Conservation (phyloP, 768 basidiomycete genomes). For the Kwoniella dejecticola region DNA sequence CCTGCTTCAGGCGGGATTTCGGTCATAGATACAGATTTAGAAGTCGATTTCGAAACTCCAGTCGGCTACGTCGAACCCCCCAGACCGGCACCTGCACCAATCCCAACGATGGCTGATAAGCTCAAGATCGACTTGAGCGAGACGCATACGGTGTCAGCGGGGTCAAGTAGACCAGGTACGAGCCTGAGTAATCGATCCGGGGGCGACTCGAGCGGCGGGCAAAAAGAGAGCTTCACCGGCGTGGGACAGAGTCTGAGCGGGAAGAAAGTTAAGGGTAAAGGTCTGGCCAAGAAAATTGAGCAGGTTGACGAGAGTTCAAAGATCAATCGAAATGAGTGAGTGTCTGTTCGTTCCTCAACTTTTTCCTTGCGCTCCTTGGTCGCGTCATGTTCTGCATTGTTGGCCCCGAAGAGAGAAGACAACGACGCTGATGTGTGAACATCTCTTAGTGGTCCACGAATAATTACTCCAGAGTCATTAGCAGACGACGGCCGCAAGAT, state of each 20-base stretch:
- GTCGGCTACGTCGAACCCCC: conserved; percentile 86
- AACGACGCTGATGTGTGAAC: background rate
- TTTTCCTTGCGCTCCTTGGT: no score
- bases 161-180: conserved; percentile 78
- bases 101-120: conserved; percentile 92
- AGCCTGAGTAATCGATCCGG: conserved; percentile 13
- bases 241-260: conserved; percentile 88
- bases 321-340: conserved; percentile 88
- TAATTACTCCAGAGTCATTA: conserved; percentile 78
- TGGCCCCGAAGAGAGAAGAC: background rate
- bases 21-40: conserved; percentile 92
- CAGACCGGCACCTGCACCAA: conserved; percentile 75
- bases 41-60: conserved; percentile 94
- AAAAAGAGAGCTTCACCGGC: conserved; percentile 86
- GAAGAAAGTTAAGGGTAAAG: conserved; percentile 92
- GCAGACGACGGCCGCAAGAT: conserved; percentile 71
- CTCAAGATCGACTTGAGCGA: conserved; percentile 76
- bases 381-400: no score
- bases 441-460: conserved; percentile 70
- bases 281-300: conserved; percentile 79
- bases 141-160: conserved; percentile 68
- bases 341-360: conserved; percentile 25
- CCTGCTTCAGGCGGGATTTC: conserved; percentile 72
- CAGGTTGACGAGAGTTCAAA: conserved; percentile 77
- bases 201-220: conserved; percentile 28